Conservation (phyloP, 371 early-diverging fungal genomes). For the Mortierella sp. region DNA sequence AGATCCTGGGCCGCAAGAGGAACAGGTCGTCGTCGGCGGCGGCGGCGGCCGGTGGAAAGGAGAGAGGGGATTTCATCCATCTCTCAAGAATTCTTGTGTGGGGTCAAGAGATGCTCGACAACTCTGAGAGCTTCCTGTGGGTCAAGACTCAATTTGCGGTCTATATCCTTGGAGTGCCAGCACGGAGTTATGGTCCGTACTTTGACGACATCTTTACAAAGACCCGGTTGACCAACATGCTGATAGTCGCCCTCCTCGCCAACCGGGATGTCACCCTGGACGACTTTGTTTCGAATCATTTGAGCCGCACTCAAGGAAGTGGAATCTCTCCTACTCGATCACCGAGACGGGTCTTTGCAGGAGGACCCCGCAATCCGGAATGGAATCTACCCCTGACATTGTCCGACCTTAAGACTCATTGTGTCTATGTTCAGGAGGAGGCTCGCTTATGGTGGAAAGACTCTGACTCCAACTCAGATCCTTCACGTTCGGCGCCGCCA, state of each 20-base stretch:
- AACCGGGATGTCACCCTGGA: background rate
- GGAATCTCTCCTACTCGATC: background rate
- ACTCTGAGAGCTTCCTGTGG: background rate
- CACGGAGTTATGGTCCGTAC: background rate
- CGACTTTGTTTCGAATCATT: background rate
- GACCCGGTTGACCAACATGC: background rate
- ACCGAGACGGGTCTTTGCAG: background rate
- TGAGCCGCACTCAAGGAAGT: background rate
- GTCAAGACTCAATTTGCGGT: conserved; percentile 4
- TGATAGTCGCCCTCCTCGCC: background rate
- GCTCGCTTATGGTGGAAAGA: background rate
- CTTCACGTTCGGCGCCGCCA: too few relatives aligned
- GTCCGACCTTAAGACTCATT: background rate
- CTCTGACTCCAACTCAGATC: background rate
- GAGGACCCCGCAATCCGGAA: background rate
- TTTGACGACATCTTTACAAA: background rate
- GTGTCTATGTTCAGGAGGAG: background rate
- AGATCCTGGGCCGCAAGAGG: background rate
- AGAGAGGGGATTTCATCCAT: background rate
- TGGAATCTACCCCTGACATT: background rate
- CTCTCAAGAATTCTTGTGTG: background rate
- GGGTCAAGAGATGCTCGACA: background rate
- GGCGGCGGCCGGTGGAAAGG: background rate
- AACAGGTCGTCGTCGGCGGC: too few relatives aligned
- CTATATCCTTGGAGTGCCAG: background rate